Conservation (phyloP, 2,329 filamentous ascomycete genomes). For the Venturia aucupariae region DNA sequence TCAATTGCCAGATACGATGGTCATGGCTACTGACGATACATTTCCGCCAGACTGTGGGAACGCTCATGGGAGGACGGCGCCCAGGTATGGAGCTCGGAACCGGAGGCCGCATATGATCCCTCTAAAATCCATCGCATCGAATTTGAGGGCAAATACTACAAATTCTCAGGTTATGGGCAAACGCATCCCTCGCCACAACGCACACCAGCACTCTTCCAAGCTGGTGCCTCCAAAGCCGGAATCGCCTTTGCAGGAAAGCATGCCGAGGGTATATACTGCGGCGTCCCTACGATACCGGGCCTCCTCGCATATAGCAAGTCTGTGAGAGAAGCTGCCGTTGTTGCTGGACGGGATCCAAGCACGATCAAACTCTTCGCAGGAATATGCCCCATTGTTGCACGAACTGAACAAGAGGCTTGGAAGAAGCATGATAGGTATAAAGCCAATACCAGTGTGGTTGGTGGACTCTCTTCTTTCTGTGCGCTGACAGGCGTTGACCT, state of each 20-base stretch:
- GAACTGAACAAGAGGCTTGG: constrained; percentile 38
- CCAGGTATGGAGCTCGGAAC: no score
- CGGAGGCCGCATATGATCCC: no score
- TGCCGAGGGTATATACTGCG: constrained; percentile 48
- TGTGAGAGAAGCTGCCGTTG: background rate
- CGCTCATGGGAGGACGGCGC: no score
- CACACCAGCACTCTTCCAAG: constrained; percentile 38
- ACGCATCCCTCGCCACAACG: constrained; percentile 32
- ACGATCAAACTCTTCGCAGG: constrained; percentile 44
- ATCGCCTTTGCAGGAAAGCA: constrained; percentile 48
- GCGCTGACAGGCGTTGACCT: constrained; percentile 54
- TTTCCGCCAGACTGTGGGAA: no score
- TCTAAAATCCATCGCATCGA: constrained; percentile 2
- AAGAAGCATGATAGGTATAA: constrained; percentile 43
- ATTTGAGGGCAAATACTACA: constrained; percentile 49
- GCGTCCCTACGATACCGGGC: background rate
- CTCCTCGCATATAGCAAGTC: background rate
- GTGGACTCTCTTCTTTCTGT: constrained; percentile 46
- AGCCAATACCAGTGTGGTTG: constrained; percentile 45
- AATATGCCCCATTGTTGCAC: constrained; percentile 27
- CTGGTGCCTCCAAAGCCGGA: constrained; percentile 51
- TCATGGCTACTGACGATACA: no score
- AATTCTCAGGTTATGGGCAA: constrained; percentile 37
- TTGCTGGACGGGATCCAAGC: constrained; percentile 43
- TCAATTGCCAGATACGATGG: no score